Conservation (phyloP, 2,329 filamentous ascomycete species). For the Sporothrix mexicana region DNA sequence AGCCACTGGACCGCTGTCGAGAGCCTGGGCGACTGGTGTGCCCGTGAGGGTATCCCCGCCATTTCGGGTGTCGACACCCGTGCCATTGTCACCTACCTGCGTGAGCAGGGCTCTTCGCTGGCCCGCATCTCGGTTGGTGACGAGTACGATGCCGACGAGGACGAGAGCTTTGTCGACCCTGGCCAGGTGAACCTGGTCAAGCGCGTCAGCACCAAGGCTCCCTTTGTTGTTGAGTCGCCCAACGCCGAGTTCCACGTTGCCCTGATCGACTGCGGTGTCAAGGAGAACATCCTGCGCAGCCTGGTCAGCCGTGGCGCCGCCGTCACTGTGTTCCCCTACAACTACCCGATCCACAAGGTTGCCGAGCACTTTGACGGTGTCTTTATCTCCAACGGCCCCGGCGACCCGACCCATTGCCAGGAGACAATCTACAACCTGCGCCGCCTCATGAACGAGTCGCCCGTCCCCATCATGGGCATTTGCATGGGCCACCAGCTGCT, state of each 20-base stretch:
- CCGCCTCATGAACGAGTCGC: slow-evolving; percentile 88
- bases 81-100: slow-evolving; percentile 92
- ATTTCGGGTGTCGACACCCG: slow-evolving; percentile 97
- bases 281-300: slow-evolving; percentile 98
- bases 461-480: slow-evolving; percentile 95
- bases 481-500: slow-evolving; percentile 97
- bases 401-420: slow-evolving; percentile 96
- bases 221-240: slow-evolving; percentile 89
- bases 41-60: slow-evolving; percentile 91
- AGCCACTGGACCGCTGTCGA: slow-evolving; percentile 99
- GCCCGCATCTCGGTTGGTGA: slow-evolving; percentile 94
- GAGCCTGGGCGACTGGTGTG: slow-evolving; percentile 91
- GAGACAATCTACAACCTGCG: slow-evolving; percentile 91
- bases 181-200: slow-evolving; percentile 96
- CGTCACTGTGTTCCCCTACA: slow-evolving; percentile 92
- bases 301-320: slow-evolving; percentile 89
- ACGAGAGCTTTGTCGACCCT: slow-evolving; percentile 93
- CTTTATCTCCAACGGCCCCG: slow-evolving; percentile 98
- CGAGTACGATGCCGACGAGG: slow-evolving; percentile 97
- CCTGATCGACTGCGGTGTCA: slow-evolving; percentile 96
- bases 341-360: slow-evolving; percentile 98
- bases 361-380: slow-evolving; percentile 97
- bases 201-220: slow-evolving; percentile 96
- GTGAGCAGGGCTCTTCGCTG: slow-evolving; percentile 95
- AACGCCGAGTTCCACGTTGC: slow-evolving; percentile 88